Percentiles rank a stretch among this genome's conserved stretches.
These are phyloP conservation scores for Ganoderma multipileum DNA, from an alignment of 1,284 basidiomycete species.

Conservation along the genomic window DNA sequence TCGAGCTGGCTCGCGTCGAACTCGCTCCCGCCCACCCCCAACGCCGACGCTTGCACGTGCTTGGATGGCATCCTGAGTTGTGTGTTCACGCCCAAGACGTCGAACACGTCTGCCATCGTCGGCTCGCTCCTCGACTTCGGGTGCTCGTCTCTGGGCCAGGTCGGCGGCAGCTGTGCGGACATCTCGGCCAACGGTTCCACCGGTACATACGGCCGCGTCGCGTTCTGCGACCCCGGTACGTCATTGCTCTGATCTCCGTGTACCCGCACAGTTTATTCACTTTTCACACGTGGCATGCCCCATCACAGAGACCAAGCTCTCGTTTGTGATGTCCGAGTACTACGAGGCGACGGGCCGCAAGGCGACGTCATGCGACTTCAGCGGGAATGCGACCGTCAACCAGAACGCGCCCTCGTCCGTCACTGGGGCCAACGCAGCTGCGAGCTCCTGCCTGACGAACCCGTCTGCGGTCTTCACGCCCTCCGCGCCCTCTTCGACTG, in stretches of 20 bases:
- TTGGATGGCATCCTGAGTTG: conserved; percentile 75
- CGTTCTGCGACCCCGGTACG: conserved; percentile 78
- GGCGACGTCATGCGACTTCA: conserved; percentile 73
- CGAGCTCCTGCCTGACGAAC: conserved; percentile 73
- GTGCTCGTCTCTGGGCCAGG: conserved; percentile 73
- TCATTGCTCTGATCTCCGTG: conserved; percentile 21
- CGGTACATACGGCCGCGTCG: conserved; percentile 80
- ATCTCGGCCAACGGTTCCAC: conserved; percentile 78
- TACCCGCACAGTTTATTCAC: background rate
- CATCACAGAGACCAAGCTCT: conserved; percentile 72
- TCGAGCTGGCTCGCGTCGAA: conserved; percentile 69
- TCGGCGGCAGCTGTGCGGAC: conserved; percentile 67
- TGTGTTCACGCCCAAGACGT: conserved; percentile 67
- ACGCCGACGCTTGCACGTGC: conserved; percentile 81
- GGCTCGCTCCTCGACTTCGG: conserved; percentile 74
- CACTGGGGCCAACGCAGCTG: conserved; percentile 65
- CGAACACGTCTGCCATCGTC: conserved; percentile 70
- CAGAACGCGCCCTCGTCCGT: conserved; percentile 57
- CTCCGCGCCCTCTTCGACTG: conserved; percentile 49
- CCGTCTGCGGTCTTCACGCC: conserved; percentile 76
- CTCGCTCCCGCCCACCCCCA: conserved; percentile 84
- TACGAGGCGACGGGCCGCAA: conserved; percentile 72
- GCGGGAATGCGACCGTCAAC: conserved; percentile 85
- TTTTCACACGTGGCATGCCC: conserved; percentile 18
- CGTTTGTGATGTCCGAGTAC: conserved; percentile 84